Evolutionary conservation across 345 rosid species (phyloP), one percentile per base, ranked within the genome.

Genomic region (Populus simonii): DNA sequence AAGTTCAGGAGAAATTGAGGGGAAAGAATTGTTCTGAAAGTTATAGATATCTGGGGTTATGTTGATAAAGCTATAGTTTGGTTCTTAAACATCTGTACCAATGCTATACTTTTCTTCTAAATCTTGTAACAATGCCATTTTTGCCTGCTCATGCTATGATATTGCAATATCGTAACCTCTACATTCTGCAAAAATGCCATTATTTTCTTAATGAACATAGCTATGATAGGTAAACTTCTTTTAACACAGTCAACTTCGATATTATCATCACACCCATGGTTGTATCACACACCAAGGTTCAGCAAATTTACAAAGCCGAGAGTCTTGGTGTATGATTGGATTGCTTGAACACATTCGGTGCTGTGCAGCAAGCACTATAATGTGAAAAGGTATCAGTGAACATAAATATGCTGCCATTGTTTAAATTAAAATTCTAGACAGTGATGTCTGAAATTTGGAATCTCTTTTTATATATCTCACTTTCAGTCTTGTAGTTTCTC

Each of bases 1-100:
- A 84, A 61, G 73, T 71, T 74, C 16, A 78, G 79, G 65, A 76
- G 53, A 22, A 68, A 81, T 47, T 51, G 59, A 51, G 62, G 47
- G 47, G n/a, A 74, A 15, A 55, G 33, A 23, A 20, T 38, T 7
- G 39, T 67, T 63, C 15, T 25, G 13, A 18, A 29, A 11, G n/a
- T 13, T 49, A 16, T 38, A 8, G 43, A 31, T 68, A 12, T 27
- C n/a, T 11, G 11, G 31, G 53, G 22, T 68, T 57, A 43, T 3
- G 53, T 66, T 36, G 59, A 59, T 31, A 23, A 39, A 62, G 6
- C 18, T 10, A 9, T 7, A 55, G 80, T 75, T 72, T 55, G 31
- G 79, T 57, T 33, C 68, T 35, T 55, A 18, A 45, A 80, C 67
- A 29, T 38, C 55, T 27, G 41, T 41, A 68, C 9, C 59, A 25